Conservation (phyloP, 2,329 filamentous ascomycete species). For the Trichocomaceae sp. region DNA sequence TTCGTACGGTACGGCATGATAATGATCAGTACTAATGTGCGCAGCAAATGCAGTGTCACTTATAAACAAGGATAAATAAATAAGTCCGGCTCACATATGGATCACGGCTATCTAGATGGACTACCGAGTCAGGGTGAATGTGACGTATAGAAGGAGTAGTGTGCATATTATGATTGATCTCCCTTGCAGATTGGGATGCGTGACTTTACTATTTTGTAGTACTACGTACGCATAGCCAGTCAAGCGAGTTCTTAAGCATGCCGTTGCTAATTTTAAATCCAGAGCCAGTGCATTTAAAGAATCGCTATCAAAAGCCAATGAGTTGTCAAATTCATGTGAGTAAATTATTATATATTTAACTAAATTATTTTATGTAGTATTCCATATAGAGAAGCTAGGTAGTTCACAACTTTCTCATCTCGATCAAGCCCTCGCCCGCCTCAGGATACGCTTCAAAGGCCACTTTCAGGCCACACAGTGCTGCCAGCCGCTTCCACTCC, state of each 20-base stretch:
- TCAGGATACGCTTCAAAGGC: slow-evolving; percentile 31
- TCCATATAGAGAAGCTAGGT: not conserved
- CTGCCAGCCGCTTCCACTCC: slow-evolving; percentile 32
- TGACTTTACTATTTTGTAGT: no score
- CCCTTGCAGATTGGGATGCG: slow-evolving; percentile 5
- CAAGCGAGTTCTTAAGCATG: not conserved
- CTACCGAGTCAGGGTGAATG: not conserved
- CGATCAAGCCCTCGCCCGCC: slow-evolving; percentile 29
- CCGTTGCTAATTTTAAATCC: not conserved
- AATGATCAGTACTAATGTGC: not conserved
- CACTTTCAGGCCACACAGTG: slow-evolving; percentile 26
- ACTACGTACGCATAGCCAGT: not conserved
- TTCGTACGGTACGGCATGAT: not conserved
- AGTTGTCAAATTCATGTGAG: no score
- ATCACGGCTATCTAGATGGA: not conserved
- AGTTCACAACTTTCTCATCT: slow-evolving; percentile 25
- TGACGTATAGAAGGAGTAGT: not conserved
- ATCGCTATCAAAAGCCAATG: no score
- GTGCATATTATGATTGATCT: slow-evolving; percentile 1
- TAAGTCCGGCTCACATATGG: not conserved
- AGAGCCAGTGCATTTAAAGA: not conserved
- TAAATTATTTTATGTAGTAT: no score
- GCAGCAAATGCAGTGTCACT: not conserved
- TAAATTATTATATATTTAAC: not conserved
- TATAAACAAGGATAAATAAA: not conserved